phyloP scores from a whole-genome alignment of 2,329 filamentous ascomycete genomes.

The Aspergillus proliferans region DNA sequence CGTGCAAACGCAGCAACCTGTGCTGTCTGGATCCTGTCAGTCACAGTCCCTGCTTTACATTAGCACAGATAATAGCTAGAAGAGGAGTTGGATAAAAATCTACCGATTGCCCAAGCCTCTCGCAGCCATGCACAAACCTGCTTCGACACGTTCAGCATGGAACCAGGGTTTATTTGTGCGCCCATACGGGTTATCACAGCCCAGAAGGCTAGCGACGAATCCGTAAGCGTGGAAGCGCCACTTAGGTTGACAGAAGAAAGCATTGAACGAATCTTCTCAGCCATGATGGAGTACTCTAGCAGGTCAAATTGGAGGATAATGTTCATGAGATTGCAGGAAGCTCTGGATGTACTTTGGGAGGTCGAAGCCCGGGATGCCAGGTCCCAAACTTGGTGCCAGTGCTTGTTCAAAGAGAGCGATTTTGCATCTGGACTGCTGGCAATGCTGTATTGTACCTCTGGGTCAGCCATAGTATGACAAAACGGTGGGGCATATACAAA shows the following conservation, averaged over 20 bases:
- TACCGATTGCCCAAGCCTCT: constrained; percentile 74
- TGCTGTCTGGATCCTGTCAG: constrained; percentile 61
- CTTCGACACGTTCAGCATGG: constrained; percentile 60
- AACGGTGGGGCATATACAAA: constrained; percentile 35
- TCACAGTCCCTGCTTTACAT: constrained; percentile 42
- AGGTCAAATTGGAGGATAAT: constrained; percentile 60
- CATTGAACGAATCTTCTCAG: constrained; percentile 65
- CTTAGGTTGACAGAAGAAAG: constrained; percentile 72
- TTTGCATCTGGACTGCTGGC: constrained; percentile 28
- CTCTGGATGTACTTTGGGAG: constrained; percentile 64
- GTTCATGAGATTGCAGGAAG: constrained; percentile 68
- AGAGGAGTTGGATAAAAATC: not conserved
- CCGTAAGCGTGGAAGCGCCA: constrained; percentile 71
- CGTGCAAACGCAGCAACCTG: constrained; percentile 58
- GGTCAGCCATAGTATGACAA: constrained; percentile 4
- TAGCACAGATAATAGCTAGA: not conserved
- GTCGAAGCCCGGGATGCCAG: constrained; percentile 64
- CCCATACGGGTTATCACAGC: constrained; percentile 59
- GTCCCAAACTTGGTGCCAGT: constrained; percentile 73
- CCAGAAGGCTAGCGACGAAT: constrained; percentile 72
- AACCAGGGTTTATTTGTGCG: constrained; percentile 62
- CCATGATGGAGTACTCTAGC: constrained; percentile 61
- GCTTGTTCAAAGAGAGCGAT: constrained; percentile 35
- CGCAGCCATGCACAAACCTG: constrained; percentile 77
- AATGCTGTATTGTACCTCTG: constrained; percentile 21